Evolutionary conservation across 164 flowering plant species (phyloP).

Genomic region (Platanus orientalis): DNA sequence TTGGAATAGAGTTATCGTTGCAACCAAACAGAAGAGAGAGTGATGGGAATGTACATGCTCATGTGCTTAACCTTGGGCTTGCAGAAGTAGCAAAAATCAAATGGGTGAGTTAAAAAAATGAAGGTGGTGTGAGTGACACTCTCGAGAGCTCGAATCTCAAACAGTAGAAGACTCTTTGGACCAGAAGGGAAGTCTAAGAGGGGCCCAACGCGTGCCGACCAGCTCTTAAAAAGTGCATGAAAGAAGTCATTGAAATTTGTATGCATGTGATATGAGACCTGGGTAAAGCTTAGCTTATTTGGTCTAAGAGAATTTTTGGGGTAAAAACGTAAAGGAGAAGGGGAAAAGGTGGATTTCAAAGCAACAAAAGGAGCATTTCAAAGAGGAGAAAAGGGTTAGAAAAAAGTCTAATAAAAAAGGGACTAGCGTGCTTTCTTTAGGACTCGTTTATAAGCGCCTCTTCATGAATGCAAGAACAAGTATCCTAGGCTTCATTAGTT

Average conservation of each 20-base stretch:
- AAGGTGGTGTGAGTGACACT: constrained; percentile 7
- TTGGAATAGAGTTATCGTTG: too few species aligned
- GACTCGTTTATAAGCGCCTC: constrained; percentile 2
- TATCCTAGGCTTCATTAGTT: constrained; percentile 17
- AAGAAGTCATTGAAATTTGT: constrained; percentile 4
- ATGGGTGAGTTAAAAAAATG: not conserved
- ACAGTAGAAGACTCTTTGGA: constrained; percentile 14
- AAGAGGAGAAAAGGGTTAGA: constrained; percentile 17
- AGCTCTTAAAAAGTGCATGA: constrained; percentile 4
- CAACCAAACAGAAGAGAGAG: too few species aligned
- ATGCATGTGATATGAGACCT: constrained; percentile 8
- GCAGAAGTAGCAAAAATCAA: not conserved
- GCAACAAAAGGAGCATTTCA: constrained; percentile 7
- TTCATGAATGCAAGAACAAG: constrained; percentile 15
- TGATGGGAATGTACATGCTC: not conserved
- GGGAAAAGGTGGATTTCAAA: constrained; percentile 9
- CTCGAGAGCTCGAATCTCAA: constrained; percentile 31
- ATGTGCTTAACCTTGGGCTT: constrained; percentile 1
- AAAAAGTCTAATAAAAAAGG: constrained; percentile 16
- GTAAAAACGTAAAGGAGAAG: constrained; percentile 1
- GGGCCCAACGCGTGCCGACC: constrained; percentile 9
- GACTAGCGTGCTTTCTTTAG: not conserved
- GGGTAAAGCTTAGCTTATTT: not conserved
- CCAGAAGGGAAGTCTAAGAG: constrained; percentile 7
- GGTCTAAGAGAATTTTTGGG: constrained; percentile 5